Percentiles rank a stretch among this genome's conserved stretches.
These are phyloP conservation scores for Exophiala dermatitidis DNA, from an alignment of 2,329 filamentous ascomycete genomes.

Conservation along the genomic window DNA sequence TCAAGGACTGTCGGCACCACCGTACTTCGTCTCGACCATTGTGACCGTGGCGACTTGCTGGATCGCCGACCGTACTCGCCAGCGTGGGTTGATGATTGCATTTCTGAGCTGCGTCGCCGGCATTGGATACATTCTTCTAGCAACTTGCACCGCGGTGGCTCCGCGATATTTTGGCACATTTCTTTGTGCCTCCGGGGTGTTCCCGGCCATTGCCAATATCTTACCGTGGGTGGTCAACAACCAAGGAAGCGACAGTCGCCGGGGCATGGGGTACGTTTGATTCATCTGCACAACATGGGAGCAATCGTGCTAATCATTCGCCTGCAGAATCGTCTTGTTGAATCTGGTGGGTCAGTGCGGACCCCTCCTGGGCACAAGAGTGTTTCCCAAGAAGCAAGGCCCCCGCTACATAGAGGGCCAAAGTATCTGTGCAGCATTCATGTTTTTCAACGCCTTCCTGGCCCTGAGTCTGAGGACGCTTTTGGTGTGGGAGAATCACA, in stretches of 20 bases:
- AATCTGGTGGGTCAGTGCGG: constrained; percentile 77
- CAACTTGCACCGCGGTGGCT: constrained; percentile 46
- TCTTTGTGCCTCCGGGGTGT: constrained; percentile 54
- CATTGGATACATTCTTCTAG: constrained; percentile 59
- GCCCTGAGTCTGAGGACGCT: constrained; percentile 19
- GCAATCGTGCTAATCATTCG: neutral
- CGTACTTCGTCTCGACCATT: constrained; percentile 61
- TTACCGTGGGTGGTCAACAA: constrained; percentile 58
- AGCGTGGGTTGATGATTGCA: constrained; percentile 56
- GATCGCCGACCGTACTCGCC: constrained; percentile 58
- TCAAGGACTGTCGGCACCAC: constrained; percentile 65
- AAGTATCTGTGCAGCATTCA: constrained; percentile 55
- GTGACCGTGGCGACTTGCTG: constrained; percentile 55
- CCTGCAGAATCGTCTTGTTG: constrained; percentile 47
- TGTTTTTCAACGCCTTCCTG: constrained; percentile 37
- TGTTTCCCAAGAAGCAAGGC: constrained; percentile 54
- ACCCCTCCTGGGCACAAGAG: constrained; percentile 58
- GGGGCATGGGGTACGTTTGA: constrained; percentile 17
- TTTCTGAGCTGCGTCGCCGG: constrained; percentile 51
- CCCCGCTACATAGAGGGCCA: constrained; percentile 60
- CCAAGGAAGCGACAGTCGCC: constrained; percentile 20
- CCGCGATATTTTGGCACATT: constrained; percentile 49
- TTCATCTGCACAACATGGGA: neutral
- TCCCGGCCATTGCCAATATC: constrained; percentile 62
- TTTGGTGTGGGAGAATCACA: constrained; percentile 27